Base-by-base conservation (phyloP, 495 filamentous ascomycete genomes). In the Physcia stellaris region DNA sequence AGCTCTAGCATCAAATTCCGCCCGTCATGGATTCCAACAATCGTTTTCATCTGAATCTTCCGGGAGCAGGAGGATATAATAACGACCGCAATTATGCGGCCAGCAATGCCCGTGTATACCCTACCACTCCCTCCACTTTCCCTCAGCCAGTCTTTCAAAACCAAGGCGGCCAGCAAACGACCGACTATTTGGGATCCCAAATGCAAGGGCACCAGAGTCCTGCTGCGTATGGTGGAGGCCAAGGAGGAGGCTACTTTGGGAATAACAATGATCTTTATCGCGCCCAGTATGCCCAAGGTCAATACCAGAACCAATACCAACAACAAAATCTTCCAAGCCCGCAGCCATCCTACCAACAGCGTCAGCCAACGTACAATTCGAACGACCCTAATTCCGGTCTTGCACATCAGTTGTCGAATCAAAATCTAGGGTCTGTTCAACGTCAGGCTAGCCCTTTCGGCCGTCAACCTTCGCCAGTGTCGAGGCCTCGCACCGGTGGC, bases 91-190 rank as follows among this genome's bases (percentile, higher is more conserved):
- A 72, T 48, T 74, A 76, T 51, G 72, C 77, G 30, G 65, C 71
- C 36, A 60, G 72, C 40, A 74, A 74, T 59, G 80, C 77, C 57
- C 83, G 83, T 59, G 76, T 81, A 41, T 98, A 88, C 72, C 92
- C 90, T 53, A 94, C 90, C 32, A 98, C 90, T 13, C 88, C 90
- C 39, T 94, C 86, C 44, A 90, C 87, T 35, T 95, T 95, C 51
- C 87, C 87, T 9, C 86, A 95, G 59, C 86, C 86, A 21, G 77
- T 92, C 53, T 82, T 77, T 55, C 71, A 71, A 38, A 77, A 73
- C 57, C 68, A 73, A 50, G 62, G 64, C 28, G 71, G 73, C 43
- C 67, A 73, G 54, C 47, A 50, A 9, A 60, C 56, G 45, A 67
- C 67, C 22, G 68, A 69, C 27, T 67, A 67, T 39, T 56, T 61